Conservation (phyloP, 1,139 yeast genomes). For the Lodderomyces jiufengensis region DNA sequence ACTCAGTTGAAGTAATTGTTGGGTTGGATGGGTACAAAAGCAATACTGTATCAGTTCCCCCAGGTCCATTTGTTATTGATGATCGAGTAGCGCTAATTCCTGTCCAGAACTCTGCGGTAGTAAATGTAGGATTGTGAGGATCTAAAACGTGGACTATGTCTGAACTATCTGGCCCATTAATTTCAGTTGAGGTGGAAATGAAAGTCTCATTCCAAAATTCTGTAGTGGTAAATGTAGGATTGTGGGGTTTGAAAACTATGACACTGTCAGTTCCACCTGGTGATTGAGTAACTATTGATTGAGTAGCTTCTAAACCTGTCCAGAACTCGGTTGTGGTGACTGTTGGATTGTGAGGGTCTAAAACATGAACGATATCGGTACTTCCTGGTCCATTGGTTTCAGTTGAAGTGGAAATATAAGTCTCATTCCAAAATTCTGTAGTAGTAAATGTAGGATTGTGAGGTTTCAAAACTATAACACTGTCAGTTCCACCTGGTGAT, state of each 20-base stretch:
- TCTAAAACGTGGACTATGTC: conserved; percentile 14
- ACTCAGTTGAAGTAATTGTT: conserved; percentile 14
- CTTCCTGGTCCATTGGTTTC: too few species aligned
- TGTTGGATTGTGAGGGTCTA: too few species aligned
- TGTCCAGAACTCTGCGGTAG: conserved; percentile 11
- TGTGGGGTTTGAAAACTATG: conserved; percentile 17
- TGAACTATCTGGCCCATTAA: too few species aligned
- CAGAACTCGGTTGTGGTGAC: too few species aligned
- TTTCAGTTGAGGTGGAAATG: too few species aligned
- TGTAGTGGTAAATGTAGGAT: conserved; percentile 15
- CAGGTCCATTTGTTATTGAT: conserved; percentile 12
- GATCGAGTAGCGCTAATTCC: conserved; percentile 6
- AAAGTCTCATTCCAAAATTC: too few species aligned
- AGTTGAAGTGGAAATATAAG: too few species aligned
- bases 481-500: conserved; percentile 8
- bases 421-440: too few species aligned
- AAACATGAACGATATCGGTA: too few species aligned
- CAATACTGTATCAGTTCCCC: conserved; percentile 17
- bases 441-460: too few species aligned
- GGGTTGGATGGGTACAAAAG: conserved; percentile 18
- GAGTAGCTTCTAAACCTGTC: too few species aligned
- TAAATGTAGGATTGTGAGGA: conserved; percentile 14
- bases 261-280: conserved; percentile 17
- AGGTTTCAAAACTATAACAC: conserved; percentile 18
- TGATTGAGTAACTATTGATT: conserved; percentile 7